Evolutionary conservation across 2,329 filamentous ascomycete genomes (phyloP), one percentile per base, ranked within the genome.

Genomic region (Aureobasidium vineae): DNA sequence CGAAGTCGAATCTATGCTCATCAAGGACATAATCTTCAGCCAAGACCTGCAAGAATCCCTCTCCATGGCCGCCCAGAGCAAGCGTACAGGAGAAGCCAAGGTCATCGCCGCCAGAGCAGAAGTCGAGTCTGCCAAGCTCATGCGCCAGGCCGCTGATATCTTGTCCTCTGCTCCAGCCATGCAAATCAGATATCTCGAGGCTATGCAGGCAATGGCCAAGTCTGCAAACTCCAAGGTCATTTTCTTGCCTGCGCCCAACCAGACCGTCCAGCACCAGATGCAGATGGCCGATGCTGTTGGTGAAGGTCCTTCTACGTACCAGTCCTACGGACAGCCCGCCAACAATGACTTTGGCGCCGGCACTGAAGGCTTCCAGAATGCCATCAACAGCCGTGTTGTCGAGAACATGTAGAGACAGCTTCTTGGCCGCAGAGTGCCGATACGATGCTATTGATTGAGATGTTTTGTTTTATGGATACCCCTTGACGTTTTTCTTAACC

Each of bases 181-280:
- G 95, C 93, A 97, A 81, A 97, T 97, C 81, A 85, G 93, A 71
- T 98, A 98, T 79, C 89, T 99, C 71, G 95, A 99, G 81, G 93
- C 95, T 4, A 98, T 98, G 94, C 95, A 98, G 78, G 86, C 91
- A 49, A 99, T 99, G 94, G 95, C 95, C 73, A 98, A 97, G 85
- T 86, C 87, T 0, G 91, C 92, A 56, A 96, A 92, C 79, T 86
- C 84, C 79, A 96, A 96, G 81, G 90, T 95, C 73, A 93, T 94
- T 72, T 94, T 95, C 84, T 76, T 95, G 71, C 90, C 90, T 1
- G 86, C 83, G 10, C 78, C 82, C 15, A 65, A 68, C 31, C 85
- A 90, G 79, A 87, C 85, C 19, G 85, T 88, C 74, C 81, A 82
- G 70, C 76, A 79, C 65, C 79, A 84, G 68, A 75, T 87, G 63